Percentiles rank a stretch among this genome's conserved stretches.
phyloP scores from a whole-genome alignment of 2,329 filamentous ascomycete species.

The Diplodia sapinea region DNA sequence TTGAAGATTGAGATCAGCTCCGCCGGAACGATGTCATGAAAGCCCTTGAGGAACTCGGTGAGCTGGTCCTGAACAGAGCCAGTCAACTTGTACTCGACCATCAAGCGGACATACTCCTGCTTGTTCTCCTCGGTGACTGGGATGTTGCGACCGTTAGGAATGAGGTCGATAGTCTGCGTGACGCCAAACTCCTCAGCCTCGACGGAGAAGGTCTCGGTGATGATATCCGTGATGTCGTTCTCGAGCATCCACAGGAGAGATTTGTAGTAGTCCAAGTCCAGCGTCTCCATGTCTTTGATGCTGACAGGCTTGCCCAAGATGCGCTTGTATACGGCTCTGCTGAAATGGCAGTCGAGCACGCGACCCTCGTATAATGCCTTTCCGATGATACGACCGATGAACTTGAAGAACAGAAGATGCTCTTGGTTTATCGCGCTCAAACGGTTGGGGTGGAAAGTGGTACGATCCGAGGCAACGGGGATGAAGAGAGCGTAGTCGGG shows the following conservation, averaged over 20 bases:
- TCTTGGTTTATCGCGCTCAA: constrained; percentile 93
- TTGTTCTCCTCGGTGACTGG: constrained; percentile 98
- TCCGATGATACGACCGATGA: constrained; percentile 97
- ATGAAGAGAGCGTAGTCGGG: constrained; percentile 96
- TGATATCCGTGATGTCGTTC: constrained; percentile 97
- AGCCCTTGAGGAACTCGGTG: constrained; percentile 89
- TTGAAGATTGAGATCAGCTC: constrained; percentile 97
- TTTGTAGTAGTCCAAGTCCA: constrained; percentile 99
- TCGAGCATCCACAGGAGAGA: constrained; percentile 98
- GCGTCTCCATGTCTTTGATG: constrained; percentile 98
- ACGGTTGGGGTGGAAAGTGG: constrained; percentile 97
- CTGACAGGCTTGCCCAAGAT: constrained; percentile 94
- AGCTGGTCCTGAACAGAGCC: constrained; percentile 94
- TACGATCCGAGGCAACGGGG: constrained; percentile 94
- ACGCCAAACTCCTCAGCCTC: constrained; percentile 95
- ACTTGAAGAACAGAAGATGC: constrained; percentile 98
- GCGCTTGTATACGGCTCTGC: constrained; percentile 96
- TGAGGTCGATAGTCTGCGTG: constrained; percentile 82
- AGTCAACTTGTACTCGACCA: constrained; percentile 92
- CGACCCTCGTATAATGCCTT: constrained; percentile 97
- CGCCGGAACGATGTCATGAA: constrained; percentile 96
- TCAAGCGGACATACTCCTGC: constrained; percentile 91
- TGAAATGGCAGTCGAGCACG: constrained; percentile 97
- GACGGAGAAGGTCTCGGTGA: constrained; percentile 93
- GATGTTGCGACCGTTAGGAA: constrained; percentile 86